Evolutionary conservation across 495 filamentous ascomycete genomes (phyloP), one percentile per base, ranked within the genome.

Genomic region (Letharia columbiana): DNA sequence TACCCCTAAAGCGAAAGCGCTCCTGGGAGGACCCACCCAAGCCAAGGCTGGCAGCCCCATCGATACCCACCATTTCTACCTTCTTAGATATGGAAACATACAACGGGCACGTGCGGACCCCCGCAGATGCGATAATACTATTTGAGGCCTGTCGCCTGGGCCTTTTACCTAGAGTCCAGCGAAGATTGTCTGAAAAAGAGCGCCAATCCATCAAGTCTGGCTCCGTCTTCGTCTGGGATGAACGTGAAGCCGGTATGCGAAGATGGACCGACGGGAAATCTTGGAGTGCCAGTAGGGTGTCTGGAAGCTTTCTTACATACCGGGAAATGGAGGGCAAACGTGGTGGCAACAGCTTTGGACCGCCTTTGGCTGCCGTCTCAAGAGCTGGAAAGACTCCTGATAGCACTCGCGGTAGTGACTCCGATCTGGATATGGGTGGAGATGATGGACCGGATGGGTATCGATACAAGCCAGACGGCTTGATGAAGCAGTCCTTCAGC

Each of bases 401-500:
- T 52, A 90, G 88, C 70, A 81, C 81, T 63, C 83, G 87, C 69
- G 85, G 87, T 42, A 93, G 89, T 73, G 93, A 96, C 70, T 90
- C 90, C 37, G 89, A 91, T 61, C 74, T 79, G 40, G 88, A 88
- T 59, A 84, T 86, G 69, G 87, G 87, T 66, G 77, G 75, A 1
- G 91, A 93, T 41, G 90, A 91, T 54, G 94, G 92, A 45, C 94
- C 90, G 0, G 94, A 98, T 75, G 94, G 94, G 17, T 98, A 98
- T 74, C 84, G 93, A 63, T 98, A 98, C 77, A 98, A 98, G 78
- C 88, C 90, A 2, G 94, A 98, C 71, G 94, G 94, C 0, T 79
- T 98, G 45, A 96, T 96, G 92, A 98, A 98, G 80, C 94, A 98
- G 76, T 98, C 94, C 0, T 98, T 98, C 82, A 97, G 93, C 79